Percentiles rank a stretch among this genome's conserved stretches.
phyloP scores from a whole-genome alignment of 2,329 filamentous ascomycete species.

The Trichophyton benhamiae region DNA sequence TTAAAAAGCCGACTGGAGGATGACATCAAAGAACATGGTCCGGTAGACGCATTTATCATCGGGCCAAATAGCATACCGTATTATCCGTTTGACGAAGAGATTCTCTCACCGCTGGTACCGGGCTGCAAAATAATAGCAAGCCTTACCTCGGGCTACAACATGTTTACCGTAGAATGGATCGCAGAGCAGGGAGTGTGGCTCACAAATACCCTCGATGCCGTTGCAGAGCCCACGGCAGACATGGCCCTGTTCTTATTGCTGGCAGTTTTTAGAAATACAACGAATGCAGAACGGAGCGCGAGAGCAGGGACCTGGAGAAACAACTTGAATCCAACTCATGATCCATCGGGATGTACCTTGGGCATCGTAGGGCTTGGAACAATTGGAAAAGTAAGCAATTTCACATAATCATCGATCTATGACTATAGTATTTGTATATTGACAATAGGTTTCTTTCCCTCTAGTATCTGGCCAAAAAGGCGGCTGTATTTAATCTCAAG shows the following conservation, averaged over 20 bases:
- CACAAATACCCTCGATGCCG: slow-evolving; percentile 43
- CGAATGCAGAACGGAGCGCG: slow-evolving; percentile 27
- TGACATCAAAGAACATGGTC: slow-evolving; percentile 25
- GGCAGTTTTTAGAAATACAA: slow-evolving; percentile 38
- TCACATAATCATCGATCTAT: neutral
- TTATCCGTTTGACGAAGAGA: slow-evolving; percentile 38
- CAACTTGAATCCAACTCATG: slow-evolving; percentile 26
- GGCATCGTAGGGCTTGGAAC: slow-evolving; percentile 39
- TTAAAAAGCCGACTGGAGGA: slow-evolving; percentile 27
- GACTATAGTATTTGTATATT: neutral
- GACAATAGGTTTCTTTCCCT: neutral
- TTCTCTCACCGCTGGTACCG: slow-evolving; percentile 32
- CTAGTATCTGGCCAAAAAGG: slow-evolving; percentile 30
- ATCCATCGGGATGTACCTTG: slow-evolving; percentile 35
- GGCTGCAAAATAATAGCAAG: slow-evolving; percentile 37
- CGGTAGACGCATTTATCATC: slow-evolving; percentile 39
- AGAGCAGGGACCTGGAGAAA: slow-evolving; percentile 30
- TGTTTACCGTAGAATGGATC: slow-evolving; percentile 36
- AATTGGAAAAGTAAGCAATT: slow-evolving; percentile 31
- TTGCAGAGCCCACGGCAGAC: slow-evolving; percentile 42
- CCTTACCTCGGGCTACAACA: slow-evolving; percentile 38
- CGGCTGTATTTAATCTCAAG: slow-evolving; percentile 33
- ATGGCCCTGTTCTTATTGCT: slow-evolving; percentile 39
- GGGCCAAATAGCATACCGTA: slow-evolving; percentile 39
- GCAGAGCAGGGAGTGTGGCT: slow-evolving; percentile 37